Base-by-base conservation (phyloP, 2,329 filamentous ascomycete species). In the Exophiala sp. region DNA sequence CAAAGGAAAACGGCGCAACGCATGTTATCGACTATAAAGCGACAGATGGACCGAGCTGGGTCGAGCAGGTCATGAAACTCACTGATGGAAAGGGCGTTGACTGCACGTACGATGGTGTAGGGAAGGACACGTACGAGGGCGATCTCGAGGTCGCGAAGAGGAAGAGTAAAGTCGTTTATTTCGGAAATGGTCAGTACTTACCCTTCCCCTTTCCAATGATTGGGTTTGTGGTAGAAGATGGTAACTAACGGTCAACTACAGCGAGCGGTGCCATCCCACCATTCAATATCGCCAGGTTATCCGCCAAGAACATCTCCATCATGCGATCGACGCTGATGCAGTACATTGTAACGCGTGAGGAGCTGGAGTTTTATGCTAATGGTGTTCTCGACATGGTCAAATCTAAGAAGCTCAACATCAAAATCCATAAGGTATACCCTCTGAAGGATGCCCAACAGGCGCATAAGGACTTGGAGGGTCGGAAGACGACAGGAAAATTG, bases 401-500 rank as follows among this genome's bases (percentile, higher is more conserved):
- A 57, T 79, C 83, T 49, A 83, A 85, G 50, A 85, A 88, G 65
- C 68, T 95, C 45, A 83, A 89, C 58, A 79, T 90, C 12, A 80
- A 79, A 56, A 81, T 95, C 29, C 88, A 95, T 68, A 82, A 91
- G 59, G 75, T 85, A 0, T 96, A 96, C 69, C 82, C 86, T 4
- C 74, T 96, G 38, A 80, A 83, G 64, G 85, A 96, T 41, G 83
- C 87, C 33, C 82, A 78, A 34, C 76, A 81, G 63, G 90, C 89
- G 10, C 90, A 95, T 59, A 71, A 79, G 68, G 89, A 96, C 69
- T 78, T 96, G 41, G 88, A 95, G 72, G 81, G 88, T 39, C 79
- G 91, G 63, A 89, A 86, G 76, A 94, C 89, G 1, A 89, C 84
- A 9, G 91, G 91, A 14, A 96, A 96, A 76, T 71, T 95, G 58